Conservation (phyloP, 768 basidiomycete species). For the Russula brevipes region DNA sequence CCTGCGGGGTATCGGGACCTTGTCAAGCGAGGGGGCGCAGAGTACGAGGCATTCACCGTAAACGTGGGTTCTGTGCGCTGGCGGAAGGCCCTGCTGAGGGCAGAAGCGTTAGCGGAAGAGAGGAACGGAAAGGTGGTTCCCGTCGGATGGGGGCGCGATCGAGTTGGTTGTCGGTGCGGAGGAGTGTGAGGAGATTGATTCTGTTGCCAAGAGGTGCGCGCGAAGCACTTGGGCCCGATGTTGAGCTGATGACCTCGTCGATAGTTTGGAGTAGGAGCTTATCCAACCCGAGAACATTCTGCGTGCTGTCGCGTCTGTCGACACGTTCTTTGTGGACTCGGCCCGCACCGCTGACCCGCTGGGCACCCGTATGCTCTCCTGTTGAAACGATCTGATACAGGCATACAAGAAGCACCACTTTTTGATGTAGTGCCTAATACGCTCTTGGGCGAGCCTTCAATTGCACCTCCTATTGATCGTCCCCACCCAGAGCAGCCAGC, state of each 20-base stretch:
- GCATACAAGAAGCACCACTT: slow-evolving; percentile 34
- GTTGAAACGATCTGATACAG: not conserved
- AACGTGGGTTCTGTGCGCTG: slow-evolving; percentile 45
- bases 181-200: slow-evolving; percentile 49
- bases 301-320: slow-evolving; percentile 42
- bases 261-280: slow-evolving; percentile 41
- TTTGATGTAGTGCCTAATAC: slow-evolving; percentile 52
- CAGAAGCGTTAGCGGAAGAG: slow-evolving; percentile 40
- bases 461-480: slow-evolving; percentile 28
- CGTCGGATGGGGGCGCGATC: slow-evolving; percentile 46
- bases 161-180: slow-evolving; percentile 47
- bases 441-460: slow-evolving; percentile 38
- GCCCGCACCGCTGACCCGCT: slow-evolving; percentile 31
- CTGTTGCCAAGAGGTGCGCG: slow-evolving; percentile 48
- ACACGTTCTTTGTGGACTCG: slow-evolving; percentile 36
- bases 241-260: not conserved
- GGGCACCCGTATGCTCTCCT: slow-evolving; percentile 10
- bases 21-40: slow-evolving; percentile 53
- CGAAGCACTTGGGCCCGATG: not conserved
- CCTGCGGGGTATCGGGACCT: slow-evolving; percentile 49
- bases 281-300: slow-evolving; percentile 44
- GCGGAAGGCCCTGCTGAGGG: slow-evolving; percentile 48
- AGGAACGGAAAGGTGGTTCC: slow-evolving; percentile 37
- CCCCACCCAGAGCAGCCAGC: not conserved
- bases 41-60: slow-evolving; percentile 59